Percentiles rank a stretch among this genome's conserved stretches.
These are phyloP conservation scores for Dissophora ornata DNA, from an alignment of 192 early-diverging fungal genomes.

Conservation along the genomic window DNA sequence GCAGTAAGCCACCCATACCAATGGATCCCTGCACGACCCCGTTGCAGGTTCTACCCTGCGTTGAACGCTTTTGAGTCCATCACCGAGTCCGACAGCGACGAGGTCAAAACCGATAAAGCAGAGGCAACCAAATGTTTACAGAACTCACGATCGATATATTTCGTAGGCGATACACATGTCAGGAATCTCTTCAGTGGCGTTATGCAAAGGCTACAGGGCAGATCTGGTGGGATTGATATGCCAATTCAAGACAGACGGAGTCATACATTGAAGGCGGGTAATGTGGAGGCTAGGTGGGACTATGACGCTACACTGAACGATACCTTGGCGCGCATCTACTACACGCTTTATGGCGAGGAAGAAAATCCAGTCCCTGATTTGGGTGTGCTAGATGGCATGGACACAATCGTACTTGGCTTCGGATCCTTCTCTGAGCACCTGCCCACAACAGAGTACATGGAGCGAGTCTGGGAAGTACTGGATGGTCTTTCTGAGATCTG, in stretches of 20 bases:
- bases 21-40: slow-evolving; percentile 42
- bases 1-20: slow-evolving; percentile 31
- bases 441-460: slow-evolving; percentile 16
- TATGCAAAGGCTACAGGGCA: slow-evolving; percentile 28
- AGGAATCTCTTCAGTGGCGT: slow-evolving; percentile 17
- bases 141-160: slow-evolving; percentile 10
- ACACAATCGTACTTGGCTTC: slow-evolving; percentile 31
- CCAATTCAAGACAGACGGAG: not conserved
- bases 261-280: not conserved
- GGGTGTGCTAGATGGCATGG: not conserved
- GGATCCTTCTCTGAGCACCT: slow-evolving; percentile 8
- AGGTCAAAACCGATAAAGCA: slow-evolving; percentile 9
- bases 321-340: slow-evolving; percentile 14
- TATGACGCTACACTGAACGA: slow-evolving; percentile 12
- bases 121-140: slow-evolving; percentile 16
- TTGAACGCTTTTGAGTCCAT: slow-evolving; percentile 15
- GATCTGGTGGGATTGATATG: slow-evolving; percentile 3
- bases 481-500: slow-evolving; percentile 6
- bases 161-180: slow-evolving; percentile 37
- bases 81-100: slow-evolving; percentile 3
- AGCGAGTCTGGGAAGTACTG: slow-evolving; percentile 6
- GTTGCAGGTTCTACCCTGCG: slow-evolving; percentile 19
- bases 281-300: slow-evolving; percentile 7
- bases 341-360: not conserved
- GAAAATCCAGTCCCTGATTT: not conserved